phyloP scores from a whole-genome alignment of 768 basidiomycete species.

The Panaeolus cyanescens region DNA sequence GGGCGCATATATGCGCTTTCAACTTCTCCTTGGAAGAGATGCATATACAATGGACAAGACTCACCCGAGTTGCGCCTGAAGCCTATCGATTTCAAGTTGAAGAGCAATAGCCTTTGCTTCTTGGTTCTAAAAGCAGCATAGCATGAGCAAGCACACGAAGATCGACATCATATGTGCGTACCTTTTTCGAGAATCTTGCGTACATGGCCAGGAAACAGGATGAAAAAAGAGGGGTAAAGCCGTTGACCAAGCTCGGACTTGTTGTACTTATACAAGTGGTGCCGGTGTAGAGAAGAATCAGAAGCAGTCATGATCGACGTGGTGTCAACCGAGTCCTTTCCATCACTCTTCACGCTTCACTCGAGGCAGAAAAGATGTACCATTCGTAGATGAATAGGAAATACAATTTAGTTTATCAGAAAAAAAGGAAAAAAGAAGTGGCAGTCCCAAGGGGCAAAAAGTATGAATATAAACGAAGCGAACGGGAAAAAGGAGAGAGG shows the following conservation, averaged over 20 bases:
- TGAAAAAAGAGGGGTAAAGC: not conserved
- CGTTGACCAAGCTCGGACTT: not conserved
- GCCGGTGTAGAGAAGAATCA: not conserved
- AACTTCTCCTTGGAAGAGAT: not conserved
- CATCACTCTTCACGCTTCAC: not conserved
- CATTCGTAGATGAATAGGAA: not conserved
- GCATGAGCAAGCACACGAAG: not conserved
- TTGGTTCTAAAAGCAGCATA: slow-evolving; percentile 40
- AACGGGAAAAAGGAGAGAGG: not conserved
- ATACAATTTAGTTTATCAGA: not conserved
- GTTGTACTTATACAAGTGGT: too few species aligned
- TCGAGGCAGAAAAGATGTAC: not conserved
- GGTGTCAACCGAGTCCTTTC: not conserved
- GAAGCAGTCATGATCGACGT: not conserved
- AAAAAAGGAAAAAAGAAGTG: not conserved
- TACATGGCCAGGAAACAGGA: not conserved
- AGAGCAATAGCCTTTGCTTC: slow-evolving; percentile 49
- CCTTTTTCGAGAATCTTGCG: not conserved
- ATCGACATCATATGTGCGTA: not conserved
- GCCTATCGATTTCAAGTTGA: slow-evolving; percentile 46
- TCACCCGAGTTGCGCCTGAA: slow-evolving; percentile 53
- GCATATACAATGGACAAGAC: slow-evolving; percentile 14
- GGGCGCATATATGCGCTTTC: not conserved
- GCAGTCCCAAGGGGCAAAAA: not conserved
- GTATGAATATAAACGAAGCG: not conserved